Evolutionary conservation across 1,284 basidiomycete genomes (phyloP).

Genomic region (Ustilago trichophora): DNA sequence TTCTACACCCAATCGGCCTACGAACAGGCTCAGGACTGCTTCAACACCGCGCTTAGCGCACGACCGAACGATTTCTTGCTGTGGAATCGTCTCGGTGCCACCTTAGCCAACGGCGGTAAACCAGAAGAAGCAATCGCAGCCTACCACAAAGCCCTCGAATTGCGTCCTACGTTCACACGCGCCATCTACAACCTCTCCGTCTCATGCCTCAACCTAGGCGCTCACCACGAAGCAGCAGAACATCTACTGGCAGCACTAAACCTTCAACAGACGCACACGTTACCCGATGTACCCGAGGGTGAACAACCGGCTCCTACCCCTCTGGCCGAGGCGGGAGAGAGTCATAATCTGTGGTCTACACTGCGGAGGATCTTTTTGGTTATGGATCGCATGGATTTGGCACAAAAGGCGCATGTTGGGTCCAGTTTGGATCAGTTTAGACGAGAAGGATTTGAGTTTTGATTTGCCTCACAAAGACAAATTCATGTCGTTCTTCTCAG

Average conservation of each 20-base stretch:
- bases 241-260: slow-evolving; percentile 93
- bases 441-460: slow-evolving; percentile 85
- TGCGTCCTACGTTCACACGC: slow-evolving; percentile 94
- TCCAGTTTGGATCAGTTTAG: slow-evolving; percentile 77
- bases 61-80: slow-evolving; percentile 90
- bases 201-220: slow-evolving; percentile 96
- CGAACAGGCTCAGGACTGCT: slow-evolving; percentile 86
- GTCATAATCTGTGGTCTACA: slow-evolving; percentile 84
- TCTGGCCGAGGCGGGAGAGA: slow-evolving; percentile 61
- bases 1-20: slow-evolving; percentile 87
- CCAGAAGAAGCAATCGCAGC: slow-evolving; percentile 93
- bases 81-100: slow-evolving; percentile 96
- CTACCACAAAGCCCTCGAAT: slow-evolving; percentile 89
- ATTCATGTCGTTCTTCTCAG: not conserved
- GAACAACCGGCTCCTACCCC: slow-evolving; percentile 45
- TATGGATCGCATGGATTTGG: slow-evolving; percentile 70
- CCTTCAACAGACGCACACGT: slow-evolving; percentile 72
- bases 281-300: slow-evolving; percentile 59
- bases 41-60: slow-evolving; percentile 81
- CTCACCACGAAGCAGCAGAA: slow-evolving; percentile 93
- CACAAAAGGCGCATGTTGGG: slow-evolving; percentile 70
- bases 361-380: slow-evolving; percentile 75
- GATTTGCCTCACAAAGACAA: too few species aligned
- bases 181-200: slow-evolving; percentile 98
- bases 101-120: slow-evolving; percentile 90